Conservation (phyloP, 768 basidiomycete species). For the Phylloporus scabripes region DNA sequence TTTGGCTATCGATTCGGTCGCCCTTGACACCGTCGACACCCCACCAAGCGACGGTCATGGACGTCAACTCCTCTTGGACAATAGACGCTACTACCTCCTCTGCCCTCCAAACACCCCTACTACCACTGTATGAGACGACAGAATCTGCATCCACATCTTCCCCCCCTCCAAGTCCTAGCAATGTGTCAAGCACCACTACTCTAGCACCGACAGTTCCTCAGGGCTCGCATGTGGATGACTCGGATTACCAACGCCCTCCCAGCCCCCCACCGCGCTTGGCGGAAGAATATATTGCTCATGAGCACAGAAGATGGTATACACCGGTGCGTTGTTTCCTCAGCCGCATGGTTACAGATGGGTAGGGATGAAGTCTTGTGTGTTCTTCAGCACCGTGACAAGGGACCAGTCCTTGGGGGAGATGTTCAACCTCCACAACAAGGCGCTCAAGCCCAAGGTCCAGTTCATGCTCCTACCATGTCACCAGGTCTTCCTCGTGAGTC, state of each 20-base stretch:
- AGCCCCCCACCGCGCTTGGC: constrained; percentile 16
- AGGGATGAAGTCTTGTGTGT: neutral
- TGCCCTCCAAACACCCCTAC: too few relatives aligned
- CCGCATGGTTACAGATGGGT: neutral
- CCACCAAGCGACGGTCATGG: neutral
- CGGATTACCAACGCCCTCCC: constrained; percentile 10
- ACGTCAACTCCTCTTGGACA: neutral
- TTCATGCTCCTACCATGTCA: constrained; percentile 6
- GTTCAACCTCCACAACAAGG: constrained; percentile 17
- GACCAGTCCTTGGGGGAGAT: too few relatives aligned
- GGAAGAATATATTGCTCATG: neutral
- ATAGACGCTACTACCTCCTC: neutral
- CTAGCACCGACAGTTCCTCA: neutral
- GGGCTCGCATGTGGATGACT: constrained; percentile 9
- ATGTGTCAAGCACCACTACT: neutral
- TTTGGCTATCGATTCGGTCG: neutral
- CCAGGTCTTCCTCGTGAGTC: too few relatives aligned
- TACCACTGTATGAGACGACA: neutral
- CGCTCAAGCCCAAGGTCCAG: constrained; percentile 22
- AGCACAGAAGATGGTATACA: constrained; percentile 23
- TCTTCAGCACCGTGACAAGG: too few relatives aligned
- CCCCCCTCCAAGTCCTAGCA: neutral
- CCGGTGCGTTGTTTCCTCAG: constrained; percentile 11
- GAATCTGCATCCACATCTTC: neutral
- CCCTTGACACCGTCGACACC: too few relatives aligned